Evolutionary conservation across 2,329 filamentous ascomycete species (phyloP).

Genomic region (Phyllosticta citribraziliensis): DNA sequence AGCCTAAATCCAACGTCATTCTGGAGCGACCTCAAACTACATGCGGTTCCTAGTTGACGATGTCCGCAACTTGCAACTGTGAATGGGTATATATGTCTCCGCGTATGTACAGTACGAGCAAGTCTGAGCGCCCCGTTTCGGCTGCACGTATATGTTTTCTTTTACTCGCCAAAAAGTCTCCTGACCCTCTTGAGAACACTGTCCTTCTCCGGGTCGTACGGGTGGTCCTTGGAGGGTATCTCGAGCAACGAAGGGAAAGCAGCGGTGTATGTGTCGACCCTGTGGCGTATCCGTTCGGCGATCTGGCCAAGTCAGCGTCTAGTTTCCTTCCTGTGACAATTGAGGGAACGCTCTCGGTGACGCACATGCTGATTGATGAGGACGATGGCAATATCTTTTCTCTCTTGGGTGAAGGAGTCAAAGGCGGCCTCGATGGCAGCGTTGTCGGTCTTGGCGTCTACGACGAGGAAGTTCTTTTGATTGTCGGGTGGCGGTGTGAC

Average conservation of each 20-base stretch:
- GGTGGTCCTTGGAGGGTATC: constrained; percentile 97
- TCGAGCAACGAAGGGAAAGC: constrained; percentile 95
- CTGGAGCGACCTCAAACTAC: neutral
- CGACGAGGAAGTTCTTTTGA: constrained; percentile 96
- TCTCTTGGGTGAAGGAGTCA: constrained; percentile 73
- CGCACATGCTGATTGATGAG: constrained; percentile 95
- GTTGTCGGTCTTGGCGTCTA: constrained; percentile 87
- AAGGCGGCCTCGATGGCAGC: constrained; percentile 83
- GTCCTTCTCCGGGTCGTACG: constrained; percentile 98
- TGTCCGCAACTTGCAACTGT: neutral
- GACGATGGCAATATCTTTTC: constrained; percentile 94
- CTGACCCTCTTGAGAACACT: constrained; percentile 85
- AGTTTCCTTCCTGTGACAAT: neutral
- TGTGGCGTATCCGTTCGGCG: constrained; percentile 84
- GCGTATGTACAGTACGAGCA: constrained; percentile 9
- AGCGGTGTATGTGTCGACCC: constrained; percentile 83
- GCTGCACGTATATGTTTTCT: neutral
- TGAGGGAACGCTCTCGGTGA: constrained; percentile 7
- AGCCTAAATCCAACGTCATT: neutral
- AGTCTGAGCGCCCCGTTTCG: neutral
- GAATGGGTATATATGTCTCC: neutral
- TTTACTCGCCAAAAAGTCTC: constrained; percentile 61
- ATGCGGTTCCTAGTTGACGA: neutral
- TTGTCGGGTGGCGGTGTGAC: constrained; percentile 80
- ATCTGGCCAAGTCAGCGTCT: constrained; percentile 46